Conservation (phyloP, 306 rosid species). For the Acacia confusa region DNA sequence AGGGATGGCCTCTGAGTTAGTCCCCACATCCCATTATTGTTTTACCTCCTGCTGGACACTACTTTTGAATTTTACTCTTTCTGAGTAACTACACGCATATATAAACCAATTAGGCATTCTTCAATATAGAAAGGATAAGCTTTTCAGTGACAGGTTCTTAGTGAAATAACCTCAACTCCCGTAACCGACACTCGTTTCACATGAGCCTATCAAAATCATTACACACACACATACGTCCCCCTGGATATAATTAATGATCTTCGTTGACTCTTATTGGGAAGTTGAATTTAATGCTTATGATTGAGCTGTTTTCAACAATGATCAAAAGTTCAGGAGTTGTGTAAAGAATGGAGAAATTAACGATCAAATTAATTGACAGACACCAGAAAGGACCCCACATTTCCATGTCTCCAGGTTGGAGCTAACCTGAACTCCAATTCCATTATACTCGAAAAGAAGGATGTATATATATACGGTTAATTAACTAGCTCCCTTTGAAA, state of each 20-base stretch:
- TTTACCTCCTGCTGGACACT: neutral
- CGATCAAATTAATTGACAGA: neutral
- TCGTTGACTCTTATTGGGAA: neutral
- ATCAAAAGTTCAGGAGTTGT: too few species aligned
- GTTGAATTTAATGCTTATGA: neutral
- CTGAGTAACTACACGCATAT: neutral
- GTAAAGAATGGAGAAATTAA: too few species aligned
- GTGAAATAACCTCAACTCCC: neutral
- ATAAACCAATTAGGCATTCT: neutral
- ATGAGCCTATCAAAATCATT: neutral
- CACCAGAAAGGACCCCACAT: neutral
- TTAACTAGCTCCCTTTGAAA: neutral
- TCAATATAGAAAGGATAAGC: neutral
- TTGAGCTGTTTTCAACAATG: neutral
- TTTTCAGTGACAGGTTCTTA: neutral
- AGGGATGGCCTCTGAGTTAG: neutral
- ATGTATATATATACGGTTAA: neutral
- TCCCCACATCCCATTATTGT: neutral
- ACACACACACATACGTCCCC: neutral
- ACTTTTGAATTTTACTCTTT: neutral
- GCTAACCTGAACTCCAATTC: neutral
- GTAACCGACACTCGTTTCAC: neutral
- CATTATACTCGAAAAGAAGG: neutral
- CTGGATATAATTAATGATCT: neutral
- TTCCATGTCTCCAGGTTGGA: neutral